Evolutionary conservation across 495 filamentous ascomycete species (phyloP), one percentile per base, ranked within the genome.

Genomic region (Evansstolkia leycettana): DNA sequence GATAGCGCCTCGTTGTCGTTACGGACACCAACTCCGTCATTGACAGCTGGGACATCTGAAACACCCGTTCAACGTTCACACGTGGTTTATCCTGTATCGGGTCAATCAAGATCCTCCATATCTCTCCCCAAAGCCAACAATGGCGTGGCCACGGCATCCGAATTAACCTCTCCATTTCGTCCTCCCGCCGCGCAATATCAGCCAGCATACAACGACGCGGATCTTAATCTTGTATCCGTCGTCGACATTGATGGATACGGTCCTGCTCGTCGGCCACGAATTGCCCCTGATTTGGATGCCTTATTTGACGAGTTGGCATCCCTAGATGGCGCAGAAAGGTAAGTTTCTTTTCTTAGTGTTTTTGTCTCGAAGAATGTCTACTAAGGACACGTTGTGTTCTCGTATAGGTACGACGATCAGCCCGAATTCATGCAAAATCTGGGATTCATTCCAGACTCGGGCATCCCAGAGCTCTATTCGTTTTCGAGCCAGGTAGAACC

Each of bases 371-470:
- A n/a, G n/a, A n/a, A n/a, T n/a, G n/a, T n/a, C n/a, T n/a, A n/a
- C n/a, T n/a, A n/a, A n/a, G n/a, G n/a, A n/a, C n/a, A n/a, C n/a
- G n/a, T n/a, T n/a, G n/a, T n/a, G n/a, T n/a, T n/a, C n/a, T n/a
- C 20, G 20, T 5, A 23, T 9, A 64, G 60, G 34, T 31, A 52
- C 30, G 60, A 64, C 28, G 60, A 60, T 34, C 51, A 52, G 35
- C 51, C 56, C 0, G 60, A 64, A 30, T 64, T 64, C 41, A 64
- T 64, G 60, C 60, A 64, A 31, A 64, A 64, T 13, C 39, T 64
- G 5, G 60, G 60, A 2, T 64, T 62, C 14, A 50, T 64, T 3
- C 42, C 60, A 0, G 54, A 62, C 28, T 45, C 51, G 0, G 55
- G 52, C 0, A 47, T 58, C 2, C 56, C 60, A 0, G 60, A 62